Conservation (phyloP, 768 basidiomycete species). For the Suillus ampliporus region DNA sequence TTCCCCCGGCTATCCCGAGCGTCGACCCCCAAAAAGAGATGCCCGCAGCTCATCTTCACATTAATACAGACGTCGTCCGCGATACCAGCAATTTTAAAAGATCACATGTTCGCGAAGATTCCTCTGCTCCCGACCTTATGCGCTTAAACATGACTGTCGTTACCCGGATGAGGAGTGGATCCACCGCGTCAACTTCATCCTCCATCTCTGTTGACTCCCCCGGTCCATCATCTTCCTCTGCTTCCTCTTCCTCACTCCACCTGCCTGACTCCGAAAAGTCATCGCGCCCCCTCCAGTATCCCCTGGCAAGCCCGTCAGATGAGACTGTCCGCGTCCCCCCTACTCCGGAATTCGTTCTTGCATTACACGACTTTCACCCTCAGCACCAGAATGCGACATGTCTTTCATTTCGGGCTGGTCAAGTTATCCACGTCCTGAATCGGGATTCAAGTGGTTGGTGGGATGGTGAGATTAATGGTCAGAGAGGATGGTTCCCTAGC, state of each 20-base stretch:
- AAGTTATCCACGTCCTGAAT: slow-evolving; percentile 90
- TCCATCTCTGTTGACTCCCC: slow-evolving; percentile 63
- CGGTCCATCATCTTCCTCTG: slow-evolving; percentile 58
- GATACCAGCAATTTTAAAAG: slow-evolving; percentile 39
- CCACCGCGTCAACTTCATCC: slow-evolving; percentile 62
- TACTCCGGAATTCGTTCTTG: slow-evolving; percentile 77
- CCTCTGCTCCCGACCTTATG: slow-evolving; percentile 25
- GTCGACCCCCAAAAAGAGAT: slow-evolving; percentile 31
- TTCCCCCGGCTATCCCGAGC: not conserved
- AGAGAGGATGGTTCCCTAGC: slow-evolving; percentile 97
- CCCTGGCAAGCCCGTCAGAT: slow-evolving; percentile 47
- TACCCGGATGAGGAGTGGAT: slow-evolving; percentile 52
- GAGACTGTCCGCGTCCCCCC: slow-evolving; percentile 50
- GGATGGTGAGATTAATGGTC: slow-evolving; percentile 92
- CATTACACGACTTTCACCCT: slow-evolving; percentile 90
- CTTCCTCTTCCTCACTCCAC: slow-evolving; percentile 53
- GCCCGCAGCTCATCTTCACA: slow-evolving; percentile 51
- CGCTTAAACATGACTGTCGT: slow-evolving; percentile 15
- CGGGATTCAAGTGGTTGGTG: slow-evolving; percentile 94
- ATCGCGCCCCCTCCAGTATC: slow-evolving; percentile 16
- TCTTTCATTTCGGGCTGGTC: slow-evolving; percentile 87
- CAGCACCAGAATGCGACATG: slow-evolving; percentile 77
- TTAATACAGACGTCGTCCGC: slow-evolving; percentile 51
- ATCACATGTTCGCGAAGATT: slow-evolving; percentile 34
- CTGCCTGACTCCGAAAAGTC: slow-evolving; percentile 43